These are phyloP conservation scores for Tardiomyces digboiensis DNA, from an alignment of 1,139 yeast species.

Conservation along the genomic window DNA sequence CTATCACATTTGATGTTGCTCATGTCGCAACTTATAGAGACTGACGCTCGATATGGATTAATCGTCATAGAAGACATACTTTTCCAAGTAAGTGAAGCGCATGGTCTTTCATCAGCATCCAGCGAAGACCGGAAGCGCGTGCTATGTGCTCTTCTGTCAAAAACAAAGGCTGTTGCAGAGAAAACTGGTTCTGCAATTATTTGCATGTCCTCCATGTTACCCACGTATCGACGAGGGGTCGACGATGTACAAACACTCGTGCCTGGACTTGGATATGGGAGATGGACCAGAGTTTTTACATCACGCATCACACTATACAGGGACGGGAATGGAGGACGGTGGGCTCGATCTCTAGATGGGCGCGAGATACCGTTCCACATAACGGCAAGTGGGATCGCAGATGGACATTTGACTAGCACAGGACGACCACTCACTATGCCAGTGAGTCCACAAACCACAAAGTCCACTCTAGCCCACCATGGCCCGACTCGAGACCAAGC, in stretches of 20 bases:
- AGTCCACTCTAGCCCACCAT: no score
- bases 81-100: neutral
- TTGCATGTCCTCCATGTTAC: neutral
- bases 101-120: conserved; percentile 1
- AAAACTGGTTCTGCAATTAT: neutral
- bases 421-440: no score
- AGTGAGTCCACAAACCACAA: no score
- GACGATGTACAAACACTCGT: conserved; percentile 4
- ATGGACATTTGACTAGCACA: no score
- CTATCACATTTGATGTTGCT: conserved; percentile 7
- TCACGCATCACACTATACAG: conserved; percentile 9
- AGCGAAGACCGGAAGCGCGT: conserved; percentile 4
- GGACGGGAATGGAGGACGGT: conserved; percentile 3
- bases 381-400: neutral
- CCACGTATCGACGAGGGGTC: neutral
- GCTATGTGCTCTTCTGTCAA: conserved; percentile 7
- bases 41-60: neutral
- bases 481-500: no score
- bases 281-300: conserved; percentile 8
- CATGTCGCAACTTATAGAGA: conserved; percentile 3
- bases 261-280: conserved; percentile 11
- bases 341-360: conserved; percentile 1
- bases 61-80: conserved; percentile 5
- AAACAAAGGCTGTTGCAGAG: conserved; percentile 5
- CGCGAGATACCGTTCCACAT: neutral